Evolutionary conservation across 2,329 filamentous ascomycete genomes (phyloP), one percentile per base, ranked within the genome.

Genomic region (Ascochyta lentis): DNA sequence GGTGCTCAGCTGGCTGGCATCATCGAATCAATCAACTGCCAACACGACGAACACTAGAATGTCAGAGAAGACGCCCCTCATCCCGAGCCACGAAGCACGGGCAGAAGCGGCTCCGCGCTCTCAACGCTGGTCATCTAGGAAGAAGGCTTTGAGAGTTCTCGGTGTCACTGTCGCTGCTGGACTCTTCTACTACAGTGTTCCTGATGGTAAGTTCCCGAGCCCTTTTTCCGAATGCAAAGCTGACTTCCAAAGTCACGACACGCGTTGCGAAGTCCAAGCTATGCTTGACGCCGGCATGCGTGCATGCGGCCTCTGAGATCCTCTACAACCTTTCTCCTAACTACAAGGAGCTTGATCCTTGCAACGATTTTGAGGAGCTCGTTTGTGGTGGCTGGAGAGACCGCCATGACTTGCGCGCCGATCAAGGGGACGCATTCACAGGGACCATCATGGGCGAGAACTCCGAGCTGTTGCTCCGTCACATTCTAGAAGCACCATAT

Each of bases 371-470:
- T 56, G 86, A 89, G 56, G 79, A 86, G 68, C 81, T 86, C 52
- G 86, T 86, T 19, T 90, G 88, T 64, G 87, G 86, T 51, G 88
- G 88, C 10, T 91, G 87, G 83, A 79, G 82, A 48, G 79, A 84
- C 22, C 80, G 78, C 9, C 84, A 90, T 74, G 87, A 89, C 64
- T 81, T 90, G 54, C 83, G 87, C 3, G 77, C 85, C 3, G 88
- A 90, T 66, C 84, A 87, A 59, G 81, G 83, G 31, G 81, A 82
- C 62, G 81, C 81, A 31, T 88, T 86, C 56, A 84, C 86, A 2
- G 82, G 82, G 23, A 84, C 81, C 2, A 79, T 85, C 56, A 86
- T 90, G 84, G 76, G 76, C 19, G 87, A 89, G 67, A 82, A 82
- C 55, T 83, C 83, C 6, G 80, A 86, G 62, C 79, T 80, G 45